Evolutionary conservation across 805 yeast genomes (phyloP).

Genomic region (Priceomyces melissophilus): DNA sequence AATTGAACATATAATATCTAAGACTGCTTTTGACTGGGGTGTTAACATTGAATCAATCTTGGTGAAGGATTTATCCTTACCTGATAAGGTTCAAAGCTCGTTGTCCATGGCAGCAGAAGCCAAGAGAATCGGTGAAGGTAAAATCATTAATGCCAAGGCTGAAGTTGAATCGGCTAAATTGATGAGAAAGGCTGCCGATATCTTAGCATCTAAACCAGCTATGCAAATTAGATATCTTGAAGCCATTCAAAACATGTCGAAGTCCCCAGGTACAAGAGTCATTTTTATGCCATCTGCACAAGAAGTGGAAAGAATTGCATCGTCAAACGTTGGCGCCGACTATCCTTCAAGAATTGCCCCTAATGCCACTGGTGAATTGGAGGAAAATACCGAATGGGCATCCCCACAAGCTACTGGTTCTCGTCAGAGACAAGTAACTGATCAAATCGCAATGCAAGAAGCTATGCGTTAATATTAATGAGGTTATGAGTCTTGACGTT

Average conservation of each 20-base stretch:
- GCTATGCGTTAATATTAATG: constrained; percentile 15
- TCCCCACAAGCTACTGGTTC: constrained; percentile 6
- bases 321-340: constrained; percentile 14
- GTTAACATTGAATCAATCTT: constrained; percentile 63
- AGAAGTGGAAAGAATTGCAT: constrained; percentile 38
- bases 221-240: constrained; percentile 77
- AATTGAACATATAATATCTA: constrained; percentile 57
- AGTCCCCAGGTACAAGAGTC: constrained; percentile 57
- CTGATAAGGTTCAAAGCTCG: constrained; percentile 53
- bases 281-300: constrained; percentile 65
- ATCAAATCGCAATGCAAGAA: constrained; percentile 33
- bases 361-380: constrained; percentile 11
- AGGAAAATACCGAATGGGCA: constrained; percentile 24
- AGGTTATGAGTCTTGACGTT: not conserved
- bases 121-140: constrained; percentile 70
- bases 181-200: constrained; percentile 77
- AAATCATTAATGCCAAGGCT: constrained; percentile 70
- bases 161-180: constrained; percentile 73
- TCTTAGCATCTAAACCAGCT: constrained; percentile 69
- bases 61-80: constrained; percentile 62
- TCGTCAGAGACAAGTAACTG: constrained; percentile 9
- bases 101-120: constrained; percentile 75
- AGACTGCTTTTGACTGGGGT: constrained; percentile 69
- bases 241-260: constrained; percentile 76
- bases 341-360: constrained; percentile 8